Evolutionary conservation across 495 filamentous ascomycete genomes (phyloP).

Genomic region (Lindgomyces ingoldianus): DNA sequence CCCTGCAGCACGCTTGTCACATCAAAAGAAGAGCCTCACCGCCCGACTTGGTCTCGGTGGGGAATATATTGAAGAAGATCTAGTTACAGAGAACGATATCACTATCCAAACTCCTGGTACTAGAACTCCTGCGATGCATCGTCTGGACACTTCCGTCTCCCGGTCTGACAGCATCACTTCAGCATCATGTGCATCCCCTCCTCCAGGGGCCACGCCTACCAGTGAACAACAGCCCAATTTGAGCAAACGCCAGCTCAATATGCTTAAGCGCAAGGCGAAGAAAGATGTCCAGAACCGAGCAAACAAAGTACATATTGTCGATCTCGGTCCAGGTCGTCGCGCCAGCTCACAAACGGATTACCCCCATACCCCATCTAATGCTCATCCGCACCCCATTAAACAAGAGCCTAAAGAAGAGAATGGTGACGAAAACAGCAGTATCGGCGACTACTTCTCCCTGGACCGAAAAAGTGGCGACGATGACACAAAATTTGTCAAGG

Average conservation of each 20-base stretch:
- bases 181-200: slow-evolving; percentile 50
- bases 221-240: slow-evolving; percentile 79
- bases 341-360: slow-evolving; percentile 50
- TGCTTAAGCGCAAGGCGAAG: slow-evolving; percentile 77
- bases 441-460: slow-evolving; percentile 80
- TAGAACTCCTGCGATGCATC: slow-evolving; percentile 45
- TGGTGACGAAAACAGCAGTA: slow-evolving; percentile 55
- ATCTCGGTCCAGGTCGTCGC: slow-evolving; percentile 68
- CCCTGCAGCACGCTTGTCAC: slow-evolving; percentile 72
- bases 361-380: slow-evolving; percentile 59
- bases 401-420: slow-evolving; percentile 59
- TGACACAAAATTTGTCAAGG: slow-evolving; percentile 86
- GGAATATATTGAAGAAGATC: slow-evolving; percentile 80
- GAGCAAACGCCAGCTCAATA: slow-evolving; percentile 89
- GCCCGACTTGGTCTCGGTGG: slow-evolving; percentile 82
- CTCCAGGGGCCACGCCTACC: slow-evolving; percentile 49
- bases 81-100: slow-evolving; percentile 65
- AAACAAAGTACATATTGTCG: slow-evolving; percentile 86
- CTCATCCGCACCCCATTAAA: slow-evolving; percentile 72
- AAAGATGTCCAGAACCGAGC: slow-evolving; percentile 58
- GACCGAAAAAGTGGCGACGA: slow-evolving; percentile 79
- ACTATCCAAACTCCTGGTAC: slow-evolving; percentile 40
- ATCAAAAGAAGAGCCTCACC: slow-evolving; percentile 85
- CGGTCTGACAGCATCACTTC: slow-evolving; percentile 35
- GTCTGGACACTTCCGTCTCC: slow-evolving; percentile 50